Base-by-base conservation (phyloP, 2,329 filamentous ascomycete species). In the Colletotrichum incanum region DNA sequence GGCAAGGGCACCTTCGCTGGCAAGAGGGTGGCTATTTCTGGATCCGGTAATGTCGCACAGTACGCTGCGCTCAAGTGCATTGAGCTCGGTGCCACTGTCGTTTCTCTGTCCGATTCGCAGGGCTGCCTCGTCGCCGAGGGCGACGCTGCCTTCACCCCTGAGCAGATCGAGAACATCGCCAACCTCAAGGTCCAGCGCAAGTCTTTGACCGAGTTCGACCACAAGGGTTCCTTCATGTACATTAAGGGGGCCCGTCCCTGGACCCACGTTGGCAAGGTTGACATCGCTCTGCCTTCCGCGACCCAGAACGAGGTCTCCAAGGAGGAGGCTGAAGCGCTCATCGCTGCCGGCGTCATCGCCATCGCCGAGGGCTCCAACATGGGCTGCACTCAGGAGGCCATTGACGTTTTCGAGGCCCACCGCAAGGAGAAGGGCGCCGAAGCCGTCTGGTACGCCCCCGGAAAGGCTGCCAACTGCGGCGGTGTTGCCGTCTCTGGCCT, bases 291-390 rank as follows among this genome's bases (percentile, higher is more conserved):
- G 69, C 96, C 96, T 65, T 95, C 90, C 79, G 96, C 96, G 50
- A 98, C 96, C 73, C 95, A 99, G 89, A 99, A 99, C 88, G 96
- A 99, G 87, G 94, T 99, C 80, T 95, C 90, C 80, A 91, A 92
- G 81, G 94, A 96, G 78, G 96, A 99, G 88, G 96, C 95, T 65
- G 87, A 94, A 86, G 91, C 90, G 23, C 90, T 98, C 55, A 90
- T 98, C 72, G 88, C 88, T 61, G 89, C 89, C 72, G 96, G 96
- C 76, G 90, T 89, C 80, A 91, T 92, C 82, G 97, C 94, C 87
- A 92, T 98, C 76, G 96, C 96, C 71, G 96, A 99, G 87, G 96
- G 96, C 69, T 96, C 93, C 85, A 98, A 98, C 91, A 98, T 99
- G 96, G 96, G 96, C 75, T 98, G 95, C 89, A 98, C 95, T 43